A percentile compares a stretch with the other conserved stretches of the same genome.
phyloP scores from a whole-genome alignment of 495 filamentous ascomycete genomes.

The Xylaria bambusicola region DNA sequence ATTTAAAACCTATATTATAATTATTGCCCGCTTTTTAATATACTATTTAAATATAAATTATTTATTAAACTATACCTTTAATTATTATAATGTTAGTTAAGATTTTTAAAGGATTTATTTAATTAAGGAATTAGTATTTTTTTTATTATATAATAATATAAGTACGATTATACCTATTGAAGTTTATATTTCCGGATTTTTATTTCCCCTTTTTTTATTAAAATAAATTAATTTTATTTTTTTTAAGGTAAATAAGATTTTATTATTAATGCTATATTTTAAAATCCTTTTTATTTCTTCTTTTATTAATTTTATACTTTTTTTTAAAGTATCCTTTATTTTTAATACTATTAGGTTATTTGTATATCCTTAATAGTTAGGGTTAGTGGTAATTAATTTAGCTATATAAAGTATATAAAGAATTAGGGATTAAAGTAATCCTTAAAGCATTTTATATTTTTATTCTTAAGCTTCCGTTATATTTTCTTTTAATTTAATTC shows the following conservation, averaged over 20 bases:
- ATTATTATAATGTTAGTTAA: neutral
- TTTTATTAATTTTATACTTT: neutral
- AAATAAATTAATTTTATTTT: slow-evolving; percentile 1
- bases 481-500: slow-evolving; percentile 4
- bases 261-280: slow-evolving; percentile 3
- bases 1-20: neutral
- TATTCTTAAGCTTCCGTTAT: neutral
- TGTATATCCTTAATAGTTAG: neutral
- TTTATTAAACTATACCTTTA: neutral
- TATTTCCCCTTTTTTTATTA: neutral
- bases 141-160: neutral
- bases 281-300: slow-evolving; percentile 2
- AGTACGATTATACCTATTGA: neutral
- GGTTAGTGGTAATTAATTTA: neutral
- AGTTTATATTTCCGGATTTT: neutral
- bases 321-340: neutral
- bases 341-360: slow-evolving; percentile 5
- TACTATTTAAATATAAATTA: neutral
- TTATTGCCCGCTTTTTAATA: neutral
- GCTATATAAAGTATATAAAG: slow-evolving; percentile 2
- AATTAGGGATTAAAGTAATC: neutral
- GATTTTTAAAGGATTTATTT: neutral
- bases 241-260: neutral
- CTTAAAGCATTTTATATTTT: neutral
- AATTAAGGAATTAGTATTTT: neutral